These are phyloP conservation scores for Blastobotrys americana DNA, from an alignment of 805 yeast genomes.

Conservation along the genomic window DNA sequence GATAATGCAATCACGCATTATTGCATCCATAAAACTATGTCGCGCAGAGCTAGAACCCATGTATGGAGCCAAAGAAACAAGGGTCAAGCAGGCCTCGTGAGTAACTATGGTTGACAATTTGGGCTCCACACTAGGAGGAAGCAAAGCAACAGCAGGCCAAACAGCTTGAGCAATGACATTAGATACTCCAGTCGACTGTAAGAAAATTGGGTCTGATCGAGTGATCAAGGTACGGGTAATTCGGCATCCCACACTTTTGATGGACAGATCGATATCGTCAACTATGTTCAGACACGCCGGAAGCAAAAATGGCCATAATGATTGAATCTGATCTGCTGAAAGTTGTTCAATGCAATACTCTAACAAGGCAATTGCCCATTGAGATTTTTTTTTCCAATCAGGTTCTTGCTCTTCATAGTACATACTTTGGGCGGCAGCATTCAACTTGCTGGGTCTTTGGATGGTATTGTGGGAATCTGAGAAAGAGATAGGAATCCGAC, in stretches of 20 bases:
- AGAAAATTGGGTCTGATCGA: constrained; percentile 8
- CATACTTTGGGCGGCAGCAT: background rate
- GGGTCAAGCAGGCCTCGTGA: constrained; percentile 38
- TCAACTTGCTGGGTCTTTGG: too few species aligned
- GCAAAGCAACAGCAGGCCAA: constrained; percentile 23
- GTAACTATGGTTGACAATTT: constrained; percentile 16
- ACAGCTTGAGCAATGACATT: constrained; percentile 26
- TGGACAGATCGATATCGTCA: constrained; percentile 24
- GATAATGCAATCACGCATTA: constrained; percentile 26
- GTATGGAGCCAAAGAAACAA: constrained; percentile 33
- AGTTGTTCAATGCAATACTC: constrained; percentile 6
- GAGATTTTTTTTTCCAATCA: constrained; percentile 11
- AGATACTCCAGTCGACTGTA: constrained; percentile 23
- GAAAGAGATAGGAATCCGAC: constrained; percentile 8
- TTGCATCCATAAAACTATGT: constrained; percentile 27
- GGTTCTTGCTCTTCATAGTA: background rate
- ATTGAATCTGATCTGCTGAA: background rate
- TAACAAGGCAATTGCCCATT: constrained; percentile 6
- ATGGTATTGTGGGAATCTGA: too few species aligned
- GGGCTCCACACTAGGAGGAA: constrained; percentile 28
- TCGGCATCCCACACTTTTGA: constrained; percentile 22
- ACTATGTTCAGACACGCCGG: constrained; percentile 27
- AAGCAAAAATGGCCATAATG: constrained; percentile 27
- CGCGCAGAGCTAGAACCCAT: background rate
- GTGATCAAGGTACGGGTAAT: constrained; percentile 12